These are phyloP conservation scores for Diaporthe ilicicola DNA, from an alignment of 2,329 filamentous ascomycete genomes.

Conservation along the genomic window DNA sequence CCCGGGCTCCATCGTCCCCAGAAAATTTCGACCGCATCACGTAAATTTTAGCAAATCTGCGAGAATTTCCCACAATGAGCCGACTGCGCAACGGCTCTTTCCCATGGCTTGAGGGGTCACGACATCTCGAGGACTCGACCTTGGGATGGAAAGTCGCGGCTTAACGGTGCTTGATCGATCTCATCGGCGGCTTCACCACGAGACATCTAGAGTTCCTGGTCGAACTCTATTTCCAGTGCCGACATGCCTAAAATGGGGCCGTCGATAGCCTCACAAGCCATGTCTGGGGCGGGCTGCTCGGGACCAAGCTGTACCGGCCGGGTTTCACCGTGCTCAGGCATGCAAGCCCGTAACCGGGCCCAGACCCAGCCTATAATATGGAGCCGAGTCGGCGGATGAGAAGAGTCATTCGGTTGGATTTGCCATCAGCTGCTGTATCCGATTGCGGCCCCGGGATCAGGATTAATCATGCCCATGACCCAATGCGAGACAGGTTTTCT, in stretches of 20 bases:
- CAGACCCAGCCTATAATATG: conserved; percentile 18
- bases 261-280: conserved; percentile 28
- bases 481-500: not conserved
- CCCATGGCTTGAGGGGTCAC: not conserved
- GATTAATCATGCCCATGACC: conserved; percentile 24
- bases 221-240: conserved; percentile 1
- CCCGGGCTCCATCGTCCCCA: conserved; percentile 9
- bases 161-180: conserved; percentile 5
- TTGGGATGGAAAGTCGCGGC: conserved; percentile 23
- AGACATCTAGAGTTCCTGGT: not conserved
- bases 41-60: conserved; percentile 26
- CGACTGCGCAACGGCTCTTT: conserved; percentile 9
- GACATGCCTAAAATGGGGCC: conserved; percentile 12
- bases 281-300: conserved; percentile 6
- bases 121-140: not conserved
- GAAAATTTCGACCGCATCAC: conserved; percentile 19
- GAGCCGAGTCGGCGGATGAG: conserved; percentile 9
- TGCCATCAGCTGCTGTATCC: conserved; percentile 24
- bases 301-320: not conserved
- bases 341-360: conserved; percentile 10
- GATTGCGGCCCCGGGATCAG: conserved; percentile 22
- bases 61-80: conserved; percentile 20
- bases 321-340: conserved; percentile 1
- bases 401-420: conserved; percentile 20
- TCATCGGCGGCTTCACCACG: conserved; percentile 6